Evolutionary conservation across 2,329 filamentous ascomycete genomes (phyloP), one percentile per base, ranked within the genome.

Genomic region (Alternaria postmessia): DNA sequence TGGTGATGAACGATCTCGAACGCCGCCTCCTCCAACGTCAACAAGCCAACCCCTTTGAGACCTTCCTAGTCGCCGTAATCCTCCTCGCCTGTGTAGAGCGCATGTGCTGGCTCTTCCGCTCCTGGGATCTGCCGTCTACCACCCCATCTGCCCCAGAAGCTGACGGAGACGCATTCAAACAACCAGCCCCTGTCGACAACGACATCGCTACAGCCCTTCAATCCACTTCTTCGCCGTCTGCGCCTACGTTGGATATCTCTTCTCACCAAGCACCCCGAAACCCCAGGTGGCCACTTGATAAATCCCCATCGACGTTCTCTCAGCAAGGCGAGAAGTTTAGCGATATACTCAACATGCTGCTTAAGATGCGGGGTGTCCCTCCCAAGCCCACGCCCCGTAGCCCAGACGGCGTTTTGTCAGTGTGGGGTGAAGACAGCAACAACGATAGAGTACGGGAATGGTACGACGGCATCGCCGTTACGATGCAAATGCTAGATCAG

Each of bases 1-100:
- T 77, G 9, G 82, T 87, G 34, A 84, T 88, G 81, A 86, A 86
- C 62, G 86, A 88, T 59, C 80, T 88, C 1, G 87, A 89, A 69
- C 82, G 85, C 18, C 82, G 86, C n/a, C 76, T 88, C 5, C 79
- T 88, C 7, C 85, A 87, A 65, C 84, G 85, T 12, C 83, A 86
- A 67, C 84, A 86, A 70, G 82, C 81, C 22, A 84, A 83, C 52
- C 82, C 82, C 46, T 87, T 88, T 57, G 84, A 86, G 61, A 88
- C 86, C 0, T 88, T 87, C 68, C 75, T 89, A n/a, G 83, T 84
- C 5, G 81, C 85, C 0, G 79, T 88, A n/a, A 80, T 88, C 16
- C 77, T 88, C 0, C 77, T 89, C 24, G 86, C 84, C 59, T 87
- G 85, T 62, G 84, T 87, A 14, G 87, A 88, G 74, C 81, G 86